These are phyloP conservation scores for Russula virescens DNA, from an alignment of 768 basidiomycete species.

Conservation along the genomic window DNA sequence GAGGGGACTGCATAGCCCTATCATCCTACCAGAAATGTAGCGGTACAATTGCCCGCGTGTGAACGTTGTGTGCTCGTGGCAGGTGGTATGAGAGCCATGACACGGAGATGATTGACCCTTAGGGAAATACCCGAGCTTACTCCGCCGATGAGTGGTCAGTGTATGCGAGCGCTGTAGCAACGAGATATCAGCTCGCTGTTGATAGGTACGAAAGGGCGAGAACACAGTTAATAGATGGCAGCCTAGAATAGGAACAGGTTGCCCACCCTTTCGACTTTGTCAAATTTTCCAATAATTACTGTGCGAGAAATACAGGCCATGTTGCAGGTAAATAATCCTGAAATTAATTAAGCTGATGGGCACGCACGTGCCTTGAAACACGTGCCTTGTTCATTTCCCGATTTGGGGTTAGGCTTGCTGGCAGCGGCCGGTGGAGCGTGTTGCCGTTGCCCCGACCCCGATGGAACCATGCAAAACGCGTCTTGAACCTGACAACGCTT, in stretches of 20 bases:
- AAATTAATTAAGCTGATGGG: slow-evolving; percentile 3
- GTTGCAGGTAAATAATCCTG: background rate
- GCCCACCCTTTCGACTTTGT: background rate
- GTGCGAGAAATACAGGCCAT: background rate
- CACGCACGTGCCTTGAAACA: slow-evolving; percentile 10
- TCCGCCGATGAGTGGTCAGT: slow-evolving; percentile 6
- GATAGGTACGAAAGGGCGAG: slow-evolving; percentile 7
- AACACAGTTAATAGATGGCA: slow-evolving; percentile 10
- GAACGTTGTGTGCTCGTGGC: background rate
- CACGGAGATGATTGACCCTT: background rate
- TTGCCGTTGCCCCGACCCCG: no score
- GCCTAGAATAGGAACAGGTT: background rate
- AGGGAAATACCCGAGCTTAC: background rate
- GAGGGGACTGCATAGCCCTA: background rate
- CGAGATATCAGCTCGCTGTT: slow-evolving; percentile 2
- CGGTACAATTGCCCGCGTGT: background rate
- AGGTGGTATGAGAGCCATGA: background rate
- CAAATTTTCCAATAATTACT: no score
- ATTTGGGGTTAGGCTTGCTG: background rate
- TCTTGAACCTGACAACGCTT: slow-evolving; percentile 1
- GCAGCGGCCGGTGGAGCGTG: no score
- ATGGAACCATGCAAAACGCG: background rate
- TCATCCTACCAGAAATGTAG: background rate
- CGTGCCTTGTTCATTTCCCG: background rate
- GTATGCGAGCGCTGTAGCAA: slow-evolving; percentile 8